Percentiles rank a stretch among this genome's conserved stretches.
phyloP scores from a whole-genome alignment of 768 basidiomycete genomes.

The Macrolepiota albuminosa region DNA sequence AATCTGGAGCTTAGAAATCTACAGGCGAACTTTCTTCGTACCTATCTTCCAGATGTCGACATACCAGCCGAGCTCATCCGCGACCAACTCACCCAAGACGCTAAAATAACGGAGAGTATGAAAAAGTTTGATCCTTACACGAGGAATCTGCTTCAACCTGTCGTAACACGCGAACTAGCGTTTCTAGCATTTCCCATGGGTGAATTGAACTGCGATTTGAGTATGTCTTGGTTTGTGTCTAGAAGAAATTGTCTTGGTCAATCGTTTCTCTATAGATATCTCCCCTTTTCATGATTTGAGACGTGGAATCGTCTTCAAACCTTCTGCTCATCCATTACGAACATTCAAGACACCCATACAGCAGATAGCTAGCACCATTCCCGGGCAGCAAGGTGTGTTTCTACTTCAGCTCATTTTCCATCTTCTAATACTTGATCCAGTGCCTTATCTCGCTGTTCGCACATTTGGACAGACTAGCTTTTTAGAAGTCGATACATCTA shows the following conservation, averaged over 20 bases:
- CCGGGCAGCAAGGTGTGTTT: constrained; percentile 7
- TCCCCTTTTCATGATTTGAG: constrained; percentile 25
- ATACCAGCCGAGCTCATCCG: constrained; percentile 65
- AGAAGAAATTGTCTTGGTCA: not conserved
- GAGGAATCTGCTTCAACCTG: constrained; percentile 48
- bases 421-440: constrained; percentile 14
- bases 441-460: constrained; percentile 35
- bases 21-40: constrained; percentile 70
- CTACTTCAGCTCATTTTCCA: not conserved
- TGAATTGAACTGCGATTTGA: constrained; percentile 51
- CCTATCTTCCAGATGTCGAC: constrained; percentile 68
- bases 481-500: constrained; percentile 23
- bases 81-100: constrained; percentile 47
- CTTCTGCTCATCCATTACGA: constrained; percentile 35
- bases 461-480: constrained; percentile 42
- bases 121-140: constrained; percentile 50
- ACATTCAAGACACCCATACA: constrained; percentile 65
- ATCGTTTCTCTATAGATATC: constrained; percentile 8
- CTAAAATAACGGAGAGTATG: constrained; percentile 26
- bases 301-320: constrained; percentile 29
- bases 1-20: not conserved
- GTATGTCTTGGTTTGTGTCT: constrained; percentile 33
- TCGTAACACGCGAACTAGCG: constrained; percentile 26
- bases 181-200: constrained; percentile 63
- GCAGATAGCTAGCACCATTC: constrained; percentile 44